Evolutionary conservation across 139 green algal genomes (phyloP), one percentile per base, ranked within the genome.

Genomic region (Choricystis sp.): DNA sequence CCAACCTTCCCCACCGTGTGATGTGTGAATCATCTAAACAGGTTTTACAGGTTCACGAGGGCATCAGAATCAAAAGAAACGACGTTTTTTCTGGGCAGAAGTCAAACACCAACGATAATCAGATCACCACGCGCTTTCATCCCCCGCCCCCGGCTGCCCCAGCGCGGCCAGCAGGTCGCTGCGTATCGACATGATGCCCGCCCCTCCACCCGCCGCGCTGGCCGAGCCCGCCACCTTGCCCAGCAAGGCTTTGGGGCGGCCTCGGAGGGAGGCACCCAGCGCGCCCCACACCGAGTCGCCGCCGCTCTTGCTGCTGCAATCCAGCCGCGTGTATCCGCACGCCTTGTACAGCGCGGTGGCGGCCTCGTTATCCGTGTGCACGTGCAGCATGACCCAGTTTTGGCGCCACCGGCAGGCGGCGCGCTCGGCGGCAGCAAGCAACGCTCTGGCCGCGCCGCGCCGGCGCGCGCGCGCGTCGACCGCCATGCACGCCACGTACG

Each of bases 401-500:
- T 59, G 56, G 23, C 22, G 23, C 56, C 56, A 59, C 23, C 56
- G 56, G 14, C n/a, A 14, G 14, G 56, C 56, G 4, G n/a, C 56
- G 23, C 56, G 56, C 19, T 59, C 56, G 9, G 56, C 56, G 56
- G 16, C 56, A 19, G 56, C 56, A 14, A 59, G 56, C 56, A 59
- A 26, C 23, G 56, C 56, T 4, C 16, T 26, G 14, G 56, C 56
- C 4, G 24, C n/a, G 56, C 56, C 56, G 23, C 4, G 19, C 56
- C 56, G 56, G 23, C 56, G 56, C 14, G 56, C 56, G 23, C 16
- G 23, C 23, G 22, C 14, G 56, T 26, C n/a, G 56, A 59, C 56
- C 14, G 56, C 56, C 56, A 59, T 59, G 56, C 56, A 59, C n/a
- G 56, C 56, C 16, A 59, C 19, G 56, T 59, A 59, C 16, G 56